Conservation (phyloP, 352 stramenopile species). For the Phytophthora brassicae region DNA sequence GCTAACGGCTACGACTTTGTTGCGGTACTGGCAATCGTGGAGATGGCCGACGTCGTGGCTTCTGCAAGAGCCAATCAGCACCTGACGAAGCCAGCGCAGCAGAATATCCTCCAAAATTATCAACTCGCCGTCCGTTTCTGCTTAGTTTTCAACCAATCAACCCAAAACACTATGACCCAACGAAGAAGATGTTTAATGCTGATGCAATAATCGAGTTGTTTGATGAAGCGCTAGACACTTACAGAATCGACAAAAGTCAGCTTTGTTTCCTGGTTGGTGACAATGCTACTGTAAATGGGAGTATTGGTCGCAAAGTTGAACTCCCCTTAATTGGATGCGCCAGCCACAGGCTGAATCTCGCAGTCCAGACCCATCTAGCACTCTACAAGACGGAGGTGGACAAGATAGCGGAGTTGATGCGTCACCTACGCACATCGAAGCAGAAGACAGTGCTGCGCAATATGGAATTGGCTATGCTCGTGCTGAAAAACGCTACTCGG, state of each 20-base stretch:
- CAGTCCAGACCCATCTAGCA: neutral
- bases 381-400: neutral
- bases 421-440: neutral
- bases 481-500: neutral
- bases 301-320: neutral
- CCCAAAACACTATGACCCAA: neutral
- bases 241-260: neutral
- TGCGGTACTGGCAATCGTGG: neutral
- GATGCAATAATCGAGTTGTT: no score
- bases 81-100: no score
- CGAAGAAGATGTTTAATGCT: neutral
- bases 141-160: neutral
- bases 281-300: neutral
- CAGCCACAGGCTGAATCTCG: neutral
- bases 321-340: neutral
- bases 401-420: neutral
- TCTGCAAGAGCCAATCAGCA: neutral
- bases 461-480: neutral
- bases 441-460: neutral
- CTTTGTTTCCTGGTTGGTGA: neutral
- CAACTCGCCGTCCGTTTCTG: neutral
- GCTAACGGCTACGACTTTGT: neutral
- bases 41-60: no score
- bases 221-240: neutral
- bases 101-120: no score